phyloP scores from a whole-genome alignment of 2,329 filamentous ascomycete species.

The Karstenula rhodostoma region DNA sequence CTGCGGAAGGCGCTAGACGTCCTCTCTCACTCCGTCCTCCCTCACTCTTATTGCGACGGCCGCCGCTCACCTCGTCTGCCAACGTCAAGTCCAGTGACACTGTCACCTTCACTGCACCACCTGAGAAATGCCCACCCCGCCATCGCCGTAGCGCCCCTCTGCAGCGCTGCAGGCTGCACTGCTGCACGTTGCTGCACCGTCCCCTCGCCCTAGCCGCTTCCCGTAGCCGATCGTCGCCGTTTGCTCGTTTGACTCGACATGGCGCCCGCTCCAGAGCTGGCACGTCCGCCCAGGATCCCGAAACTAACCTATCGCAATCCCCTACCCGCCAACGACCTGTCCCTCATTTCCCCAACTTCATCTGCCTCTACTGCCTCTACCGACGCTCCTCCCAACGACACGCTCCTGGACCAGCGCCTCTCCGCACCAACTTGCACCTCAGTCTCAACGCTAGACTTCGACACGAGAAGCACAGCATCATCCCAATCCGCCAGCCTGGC shows the following conservation, averaged over 20 bases:
- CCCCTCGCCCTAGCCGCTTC: conserved; percentile 23
- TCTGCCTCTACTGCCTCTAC: conserved; percentile 18
- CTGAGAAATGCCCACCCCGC: conserved; percentile 15
- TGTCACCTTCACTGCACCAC: neutral
- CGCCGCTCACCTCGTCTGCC: conserved; percentile 2
- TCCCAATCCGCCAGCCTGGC: conserved; percentile 43
- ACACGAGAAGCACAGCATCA: conserved; percentile 29
- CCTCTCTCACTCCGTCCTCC: neutral
- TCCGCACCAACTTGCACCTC: conserved; percentile 15
- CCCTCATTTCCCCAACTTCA: conserved; percentile 23
- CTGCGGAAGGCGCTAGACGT: neutral
- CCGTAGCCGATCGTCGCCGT: conserved; percentile 32
- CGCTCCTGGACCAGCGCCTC: neutral
- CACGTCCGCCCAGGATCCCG: conserved; percentile 42
- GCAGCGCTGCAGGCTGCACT: too few relatives aligned
- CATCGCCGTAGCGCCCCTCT: conserved; percentile 19
- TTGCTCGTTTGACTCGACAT: conserved; percentile 29
- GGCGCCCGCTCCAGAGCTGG: conserved; percentile 38
- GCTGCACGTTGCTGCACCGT: conserved; percentile 17
- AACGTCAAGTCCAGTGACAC: neutral
- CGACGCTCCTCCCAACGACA: conserved; percentile 6
- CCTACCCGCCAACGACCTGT: conserved; percentile 33
- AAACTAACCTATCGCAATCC: conserved; percentile 47
- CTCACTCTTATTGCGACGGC: conserved; percentile 3
- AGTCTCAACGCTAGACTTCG: conserved; percentile 16